phyloP scores from a whole-genome alignment of 2,329 filamentous ascomycete species.

The Trichoderma afroharzianum region DNA sequence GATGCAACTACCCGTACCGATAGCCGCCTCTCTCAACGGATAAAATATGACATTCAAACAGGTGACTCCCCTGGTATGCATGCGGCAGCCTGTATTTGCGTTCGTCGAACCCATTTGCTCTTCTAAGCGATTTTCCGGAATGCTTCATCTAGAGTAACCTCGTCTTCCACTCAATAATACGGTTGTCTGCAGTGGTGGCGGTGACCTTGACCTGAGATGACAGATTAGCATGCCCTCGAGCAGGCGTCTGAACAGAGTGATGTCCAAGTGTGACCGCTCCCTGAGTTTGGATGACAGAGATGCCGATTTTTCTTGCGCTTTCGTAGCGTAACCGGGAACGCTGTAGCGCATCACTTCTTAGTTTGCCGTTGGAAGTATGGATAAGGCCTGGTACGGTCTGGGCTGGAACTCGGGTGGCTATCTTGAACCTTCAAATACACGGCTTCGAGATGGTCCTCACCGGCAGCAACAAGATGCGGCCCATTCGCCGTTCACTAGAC shows the following conservation, averaged over 20 bases:
- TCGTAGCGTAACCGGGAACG: not conserved
- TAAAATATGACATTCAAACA: conserved; percentile 7
- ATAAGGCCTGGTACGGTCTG: not conserved
- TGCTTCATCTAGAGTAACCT: conserved; percentile 18
- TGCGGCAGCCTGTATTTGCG: conserved; percentile 15
- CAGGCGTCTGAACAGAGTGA: not conserved
- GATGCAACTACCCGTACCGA: conserved; percentile 13
- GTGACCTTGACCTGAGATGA: conserved; percentile 16
- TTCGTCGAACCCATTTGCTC: conserved; percentile 18
- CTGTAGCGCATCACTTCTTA: not conserved
- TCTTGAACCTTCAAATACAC: not conserved
- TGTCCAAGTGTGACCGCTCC: not conserved
- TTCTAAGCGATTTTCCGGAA: conserved; percentile 13
- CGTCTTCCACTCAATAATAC: not conserved
- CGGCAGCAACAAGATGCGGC: not conserved
- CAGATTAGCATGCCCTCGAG: not conserved
- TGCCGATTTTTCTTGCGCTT: not conserved
- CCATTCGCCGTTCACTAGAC: not conserved
- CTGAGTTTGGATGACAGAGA: not conserved
- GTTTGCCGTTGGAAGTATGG: not conserved
- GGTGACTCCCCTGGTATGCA: conserved; percentile 3
- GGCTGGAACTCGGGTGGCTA: not conserved
- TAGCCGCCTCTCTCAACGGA: conserved; percentile 3
- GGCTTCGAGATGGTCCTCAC: not conserved
- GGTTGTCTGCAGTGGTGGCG: conserved; percentile 15